Base-by-base conservation (phyloP, 441 rosid species). In the Erodium trifolium region DNA sequence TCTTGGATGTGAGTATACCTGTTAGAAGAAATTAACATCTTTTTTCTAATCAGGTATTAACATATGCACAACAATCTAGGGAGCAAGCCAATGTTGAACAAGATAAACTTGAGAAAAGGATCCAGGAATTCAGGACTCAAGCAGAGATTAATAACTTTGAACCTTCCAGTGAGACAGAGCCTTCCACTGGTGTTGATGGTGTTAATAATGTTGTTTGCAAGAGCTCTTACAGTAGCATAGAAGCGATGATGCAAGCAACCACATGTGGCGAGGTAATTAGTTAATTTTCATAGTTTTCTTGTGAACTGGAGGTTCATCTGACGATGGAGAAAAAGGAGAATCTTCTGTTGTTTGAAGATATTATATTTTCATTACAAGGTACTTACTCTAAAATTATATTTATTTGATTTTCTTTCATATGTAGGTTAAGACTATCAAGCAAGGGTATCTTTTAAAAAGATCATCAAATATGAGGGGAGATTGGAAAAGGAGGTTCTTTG, bases 401-500 rank as follows among this genome's bases (percentile, higher is more conserved):
- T 47, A 11, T 47, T 12, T 47, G 12, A 47, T 3, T 68, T 65
- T 62, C 67, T 70, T 70, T 63, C 45, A 23, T 70, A 65, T 67
- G 63, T 78, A 86, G 85, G 82, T 85, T 72, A 84, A 79, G 75
- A 85, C 83, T 43, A 84, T 93, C 73, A 93, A 87, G 75, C 93
- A 89, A 73, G 98, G 98, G 31, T 90, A 93, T 88, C 81, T 93
- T 53, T 76, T 89, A 70, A 90, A 90, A 78, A 90, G 91, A 64
- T 85, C 97, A n/a, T 84, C 98, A 72, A 77, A 82, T 78, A 76
- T 76, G 80, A 90, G 91, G 78, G 85, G 87, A 73, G 91, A 88
- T 70, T 93, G 97, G 94, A 90, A 90, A 77, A 87, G 98, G 79
- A 87, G 89, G 77, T 93, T 90, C 79, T 93, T 93, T 77, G 92